Base-by-base conservation (phyloP, 1,284 basidiomycete genomes). In the Sanghuangporus sanghuang region DNA sequence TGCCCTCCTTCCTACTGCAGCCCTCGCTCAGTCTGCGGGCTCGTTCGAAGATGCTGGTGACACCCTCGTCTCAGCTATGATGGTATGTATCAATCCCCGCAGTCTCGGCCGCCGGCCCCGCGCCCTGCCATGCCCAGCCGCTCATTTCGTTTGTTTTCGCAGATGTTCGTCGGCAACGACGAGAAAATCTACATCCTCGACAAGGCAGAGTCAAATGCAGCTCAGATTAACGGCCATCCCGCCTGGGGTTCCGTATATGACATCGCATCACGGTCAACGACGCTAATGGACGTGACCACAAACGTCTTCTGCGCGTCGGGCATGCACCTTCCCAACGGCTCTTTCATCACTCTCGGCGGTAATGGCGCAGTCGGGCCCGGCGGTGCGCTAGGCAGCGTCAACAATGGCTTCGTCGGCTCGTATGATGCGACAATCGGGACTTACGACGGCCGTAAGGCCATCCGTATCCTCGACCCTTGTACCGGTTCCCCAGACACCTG, bases 261-360 rank as follows among this genome's bases (percentile, higher is more conserved):
- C 71, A 79, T 87, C 39, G 72, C 77, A 12, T 75, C 81, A 0
- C 81, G 81, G 64, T 73, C 79, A 6, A 76, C 83, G 1, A 76
- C 77, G 18, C 68, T 79, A 0, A 87, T 96, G 89, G 87, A 90
- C 63, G 81, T 96, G 49, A 69, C 75, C 59, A 91, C 89, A 48
- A 96, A 96, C 74, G 80, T 85, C 12, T 96, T 96, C 78, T 95
- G 90, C 70, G 84, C 90, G 12, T 89, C 88, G 16, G 88, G 87
- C 59, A 87, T 81, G 85, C 85, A 86, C 71, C 73, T 86, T 1
- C 85, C 85, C 0, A 87, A 87, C 59, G 85, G 84, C 21, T 86
- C 85, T 4, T 87, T 76, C 58, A 78, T 79, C 40, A 86, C 86
- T 2, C 83, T 88, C 66, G 89, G 86, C 65, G 89, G 87, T 11